A percentile compares a stretch with the other conserved stretches of the same genome.
Conservation (phyloP, 179 eudicot species). For the Vitellaria paradoxa region DNA sequence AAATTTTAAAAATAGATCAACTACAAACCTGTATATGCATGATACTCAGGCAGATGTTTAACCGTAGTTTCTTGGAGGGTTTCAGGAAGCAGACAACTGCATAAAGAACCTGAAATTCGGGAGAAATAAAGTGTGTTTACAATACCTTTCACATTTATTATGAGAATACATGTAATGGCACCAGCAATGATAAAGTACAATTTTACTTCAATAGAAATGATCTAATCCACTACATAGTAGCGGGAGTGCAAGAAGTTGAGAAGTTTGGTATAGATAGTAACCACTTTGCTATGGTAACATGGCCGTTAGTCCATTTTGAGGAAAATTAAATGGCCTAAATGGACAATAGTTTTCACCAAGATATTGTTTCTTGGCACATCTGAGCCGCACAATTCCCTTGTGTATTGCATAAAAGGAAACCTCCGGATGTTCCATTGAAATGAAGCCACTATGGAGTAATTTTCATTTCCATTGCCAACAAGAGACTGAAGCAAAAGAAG, state of each 20-base stretch:
- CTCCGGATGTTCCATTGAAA: background rate
- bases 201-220: background rate
- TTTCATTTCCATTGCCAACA: background rate
- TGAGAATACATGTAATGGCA: background rate
- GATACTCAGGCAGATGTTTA: slow-evolving; percentile 58
- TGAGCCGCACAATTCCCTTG: no score
- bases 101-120: slow-evolving; percentile 30
- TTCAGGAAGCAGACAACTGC: slow-evolving; percentile 97
- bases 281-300: no score
- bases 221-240: background rate
- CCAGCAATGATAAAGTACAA: background rate
- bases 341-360: no score
- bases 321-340: no score
- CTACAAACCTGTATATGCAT: slow-evolving; percentile 41
- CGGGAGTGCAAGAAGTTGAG: no score
- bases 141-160: background rate
- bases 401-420: no score
- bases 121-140: background rate
- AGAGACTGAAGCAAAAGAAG: background rate
- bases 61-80: slow-evolving; percentile 86
- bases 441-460: background rate
- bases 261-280: background rate
- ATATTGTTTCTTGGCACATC: no score
- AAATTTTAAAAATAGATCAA: background rate
- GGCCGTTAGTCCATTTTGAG: no score